Conservation (phyloP, 306 rosid genomes). For the Ziziphus jujuba region DNA sequence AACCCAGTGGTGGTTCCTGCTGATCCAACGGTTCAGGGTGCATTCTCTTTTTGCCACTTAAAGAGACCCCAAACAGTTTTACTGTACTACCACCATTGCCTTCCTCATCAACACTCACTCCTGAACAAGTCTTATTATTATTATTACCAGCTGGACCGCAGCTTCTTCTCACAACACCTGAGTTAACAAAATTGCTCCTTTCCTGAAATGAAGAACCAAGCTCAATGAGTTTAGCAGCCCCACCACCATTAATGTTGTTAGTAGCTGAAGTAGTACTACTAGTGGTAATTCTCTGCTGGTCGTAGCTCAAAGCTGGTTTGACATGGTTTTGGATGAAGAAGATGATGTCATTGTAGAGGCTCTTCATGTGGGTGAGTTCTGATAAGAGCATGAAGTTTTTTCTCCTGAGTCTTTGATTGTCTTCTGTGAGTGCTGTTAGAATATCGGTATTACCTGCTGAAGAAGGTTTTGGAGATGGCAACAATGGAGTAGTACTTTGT, state of each 20-base stretch:
- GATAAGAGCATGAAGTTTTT: slow-evolving; percentile 70
- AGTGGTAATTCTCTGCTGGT: neutral
- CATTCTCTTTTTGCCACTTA: slow-evolving; percentile 58
- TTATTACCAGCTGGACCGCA: too few relatives aligned
- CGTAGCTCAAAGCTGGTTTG: slow-evolving; percentile 39
- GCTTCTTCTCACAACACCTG: too few relatives aligned
- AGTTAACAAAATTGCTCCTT: neutral
- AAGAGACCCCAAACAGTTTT: slow-evolving; percentile 66
- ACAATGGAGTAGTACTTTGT: slow-evolving; percentile 13
- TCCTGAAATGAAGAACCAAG: slow-evolving; percentile 40
- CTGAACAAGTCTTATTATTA: too few relatives aligned
- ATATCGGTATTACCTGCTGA: slow-evolving; percentile 30
- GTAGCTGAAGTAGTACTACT: neutral
- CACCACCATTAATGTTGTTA: neutral
- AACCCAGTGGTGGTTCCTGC: slow-evolving; percentile 3
- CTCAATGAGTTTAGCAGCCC: slow-evolving; percentile 41
- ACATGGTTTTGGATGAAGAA: slow-evolving; percentile 79
- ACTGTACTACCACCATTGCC: slow-evolving; percentile 25
- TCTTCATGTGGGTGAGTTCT: slow-evolving; percentile 77
- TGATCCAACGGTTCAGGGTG: slow-evolving; percentile 35
- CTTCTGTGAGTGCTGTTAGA: slow-evolving; percentile 58
- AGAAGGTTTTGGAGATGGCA: slow-evolving; percentile 35
- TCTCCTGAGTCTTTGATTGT: slow-evolving; percentile 64
- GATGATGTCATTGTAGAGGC: slow-evolving; percentile 74
- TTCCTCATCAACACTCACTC: slow-evolving; percentile 4